phyloP scores from a whole-genome alignment of 164 flowering plant genomes.

The Dillenia turbinata region DNA sequence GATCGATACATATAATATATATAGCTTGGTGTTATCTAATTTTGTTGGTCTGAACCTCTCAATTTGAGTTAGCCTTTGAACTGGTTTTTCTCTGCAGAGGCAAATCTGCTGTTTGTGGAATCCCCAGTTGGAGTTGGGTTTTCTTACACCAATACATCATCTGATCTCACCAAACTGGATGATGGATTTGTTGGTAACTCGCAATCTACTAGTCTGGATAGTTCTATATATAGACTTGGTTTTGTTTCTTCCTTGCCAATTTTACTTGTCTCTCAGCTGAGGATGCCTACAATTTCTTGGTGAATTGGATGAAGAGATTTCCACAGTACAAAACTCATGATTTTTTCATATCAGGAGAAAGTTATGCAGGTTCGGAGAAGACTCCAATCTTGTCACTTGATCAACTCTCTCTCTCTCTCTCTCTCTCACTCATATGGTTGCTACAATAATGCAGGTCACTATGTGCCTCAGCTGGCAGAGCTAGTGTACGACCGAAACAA shows the following conservation, averaged over 20 bases:
- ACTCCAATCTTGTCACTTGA: background rate
- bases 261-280: constrained; percentile 26
- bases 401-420: background rate
- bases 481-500: constrained; percentile 51
- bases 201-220: background rate
- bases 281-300: constrained; percentile 63
- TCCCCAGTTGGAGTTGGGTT: constrained; percentile 83
- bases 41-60: too few species aligned
- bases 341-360: constrained; percentile 72
- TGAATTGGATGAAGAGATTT: constrained; percentile 57
- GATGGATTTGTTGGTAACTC: constrained; percentile 56
- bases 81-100: constrained; percentile 36
- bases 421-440: background rate
- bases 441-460: constrained; percentile 45
- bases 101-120: constrained; percentile 72
- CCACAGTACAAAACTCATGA: constrained; percentile 50
- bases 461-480: constrained; percentile 75
- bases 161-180: constrained; percentile 44
- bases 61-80: background rate
- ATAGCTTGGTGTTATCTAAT: background rate
- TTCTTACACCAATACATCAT: constrained; percentile 69
- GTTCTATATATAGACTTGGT: background rate
- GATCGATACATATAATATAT: background rate
- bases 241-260: background rate
- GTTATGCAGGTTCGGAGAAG: constrained; percentile 51